Base-by-base conservation (phyloP, 106 monocot species). In the Dendrobium chrysotoxum region DNA sequence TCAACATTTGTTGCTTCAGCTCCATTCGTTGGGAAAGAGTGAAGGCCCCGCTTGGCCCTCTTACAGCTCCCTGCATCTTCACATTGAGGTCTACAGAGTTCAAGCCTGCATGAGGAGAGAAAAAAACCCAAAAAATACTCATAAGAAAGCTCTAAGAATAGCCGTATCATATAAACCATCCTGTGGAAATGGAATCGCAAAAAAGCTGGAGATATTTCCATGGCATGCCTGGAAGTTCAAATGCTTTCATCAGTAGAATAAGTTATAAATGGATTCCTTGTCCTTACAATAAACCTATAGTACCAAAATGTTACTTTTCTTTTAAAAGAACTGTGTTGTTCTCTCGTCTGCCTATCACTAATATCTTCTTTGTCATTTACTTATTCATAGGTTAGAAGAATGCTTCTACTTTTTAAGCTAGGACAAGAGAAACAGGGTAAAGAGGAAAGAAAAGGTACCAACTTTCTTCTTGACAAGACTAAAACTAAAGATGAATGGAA, bases 401-500 rank as follows among this genome's bases (percentile, higher is more conserved):
- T 74, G 74, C 74, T 40, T 72, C 74, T 42, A 40, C 12, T 74
- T 74, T 74, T 35, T 42, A 40, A 20, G 41, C 74, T 35, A 42
- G 74, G 74, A 40, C 40, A 10, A 17, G 38, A 21, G 76, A 46
- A n/a, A 76, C 23, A 76, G 47, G 28, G 44, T 3, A 76, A 76
- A 50, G 76, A 35, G 70, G 70, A 50, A 47, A 45, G 8, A 42
- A 74, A 74, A 74, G 41, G 28, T 20, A 74, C 21, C 74, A 18
- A 74, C 74, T 74, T 74, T 74, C 74, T 74, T 74, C 74, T 41
- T 74, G 74, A 74, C 74, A 74, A 74, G 74, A 74, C 76, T 21
- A 45, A 76, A 76, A 46, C 47, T 76, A 47, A 76, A 76, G 76
- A 76, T 13, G 23, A 76, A 45, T 76, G 76, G 46, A 76, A 47